Percentiles rank a stretch among this genome's conserved stretches.
These are phyloP conservation scores for Flaveria brownii DNA, from an alignment of 129 eudicot species.

Conservation along the genomic window DNA sequence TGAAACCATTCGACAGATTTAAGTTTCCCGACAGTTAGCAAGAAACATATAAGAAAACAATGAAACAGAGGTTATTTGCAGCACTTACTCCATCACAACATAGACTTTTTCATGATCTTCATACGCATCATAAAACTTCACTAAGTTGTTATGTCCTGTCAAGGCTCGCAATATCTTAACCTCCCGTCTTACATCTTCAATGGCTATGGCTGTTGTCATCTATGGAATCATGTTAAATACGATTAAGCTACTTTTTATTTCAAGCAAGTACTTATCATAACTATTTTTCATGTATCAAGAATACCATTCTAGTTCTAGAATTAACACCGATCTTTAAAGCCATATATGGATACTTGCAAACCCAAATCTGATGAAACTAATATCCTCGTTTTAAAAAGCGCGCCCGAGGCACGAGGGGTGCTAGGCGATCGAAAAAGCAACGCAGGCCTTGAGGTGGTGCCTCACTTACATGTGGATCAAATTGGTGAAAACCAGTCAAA, in stretches of 20 bases:
- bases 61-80: neutral
- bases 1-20: conserved; percentile 23
- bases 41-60: neutral
- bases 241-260: neutral
- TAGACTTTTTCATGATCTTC: conserved; percentile 87
- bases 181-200: conserved; percentile 94
- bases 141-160: conserved; percentile 78
- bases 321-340: too few relatives aligned
- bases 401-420: too few relatives aligned
- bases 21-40: neutral
- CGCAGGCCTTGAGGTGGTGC: too few relatives aligned
- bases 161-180: conserved; percentile 84
- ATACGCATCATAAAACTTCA: conserved; percentile 80
- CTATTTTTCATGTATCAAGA: neutral
- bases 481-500: too few relatives aligned
- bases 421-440: too few relatives aligned
- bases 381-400: too few relatives aligned
- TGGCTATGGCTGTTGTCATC: conserved; percentile 96
- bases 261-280: neutral
- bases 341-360: too few relatives aligned
- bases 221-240: conserved; percentile 27
- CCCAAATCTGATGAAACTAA: too few relatives aligned
- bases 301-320: too few relatives aligned
- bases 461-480: too few relatives aligned
- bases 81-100: conserved; percentile 91